Conservation (phyloP, 2,329 filamentous ascomycete genomes). For the Aspergillus udagawae region DNA sequence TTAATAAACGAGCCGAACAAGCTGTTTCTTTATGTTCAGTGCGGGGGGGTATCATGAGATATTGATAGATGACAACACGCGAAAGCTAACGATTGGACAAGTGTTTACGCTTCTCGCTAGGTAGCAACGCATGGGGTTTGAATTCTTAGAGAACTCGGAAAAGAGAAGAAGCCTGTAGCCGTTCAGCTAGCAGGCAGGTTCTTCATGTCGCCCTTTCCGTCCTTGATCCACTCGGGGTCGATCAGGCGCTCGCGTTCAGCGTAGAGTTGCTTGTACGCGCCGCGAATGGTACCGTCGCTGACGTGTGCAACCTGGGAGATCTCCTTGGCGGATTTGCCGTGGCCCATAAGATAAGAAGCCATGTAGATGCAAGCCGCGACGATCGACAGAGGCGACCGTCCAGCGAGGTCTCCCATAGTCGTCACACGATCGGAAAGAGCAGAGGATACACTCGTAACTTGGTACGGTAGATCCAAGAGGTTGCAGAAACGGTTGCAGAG, state of each 20-base stretch:
- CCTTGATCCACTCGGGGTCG: conserved; percentile 68
- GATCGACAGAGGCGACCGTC: conserved; percentile 88
- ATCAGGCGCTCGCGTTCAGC: conserved; percentile 69
- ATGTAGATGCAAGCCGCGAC: conserved; percentile 97
- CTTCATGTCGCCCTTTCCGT: conserved; percentile 66
- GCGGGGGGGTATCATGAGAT: background rate
- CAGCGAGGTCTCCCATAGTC: conserved; percentile 74
- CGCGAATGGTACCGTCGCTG: conserved; percentile 94
- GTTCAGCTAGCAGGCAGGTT: conserved; percentile 58
- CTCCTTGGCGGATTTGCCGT: conserved; percentile 75
- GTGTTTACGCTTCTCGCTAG: background rate
- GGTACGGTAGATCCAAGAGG: conserved; percentile 69
- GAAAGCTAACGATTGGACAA: background rate
- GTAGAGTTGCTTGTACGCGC: conserved; percentile 87
- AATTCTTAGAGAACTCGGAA: background rate
- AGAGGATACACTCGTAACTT: conserved; percentile 75
- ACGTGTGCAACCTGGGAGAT: conserved; percentile 83
- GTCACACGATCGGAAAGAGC: conserved; percentile 74
- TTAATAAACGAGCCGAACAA: background rate
- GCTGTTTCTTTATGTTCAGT: background rate
- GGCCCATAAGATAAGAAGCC: conserved; percentile 79
- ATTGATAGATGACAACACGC: background rate
- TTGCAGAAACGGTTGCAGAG: conserved; percentile 89
- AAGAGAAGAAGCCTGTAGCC: background rate
- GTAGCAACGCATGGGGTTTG: background rate